Evolutionary conservation across 2,329 filamentous ascomycete species (phyloP).

Genomic region (Cytospora piceae): DNA sequence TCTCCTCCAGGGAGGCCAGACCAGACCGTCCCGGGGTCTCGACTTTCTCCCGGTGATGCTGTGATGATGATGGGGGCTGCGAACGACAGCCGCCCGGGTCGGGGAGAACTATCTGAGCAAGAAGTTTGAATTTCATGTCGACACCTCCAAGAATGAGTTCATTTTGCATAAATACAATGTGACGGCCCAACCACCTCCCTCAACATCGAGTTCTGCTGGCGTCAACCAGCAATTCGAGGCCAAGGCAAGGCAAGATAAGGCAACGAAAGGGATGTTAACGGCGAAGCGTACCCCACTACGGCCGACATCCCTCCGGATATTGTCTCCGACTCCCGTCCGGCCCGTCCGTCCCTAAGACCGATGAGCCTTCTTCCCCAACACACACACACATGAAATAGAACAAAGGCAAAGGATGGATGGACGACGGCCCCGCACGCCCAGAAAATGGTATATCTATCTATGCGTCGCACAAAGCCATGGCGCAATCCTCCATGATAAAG

Average conservation of each 20-base stretch:
- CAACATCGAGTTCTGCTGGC: background rate
- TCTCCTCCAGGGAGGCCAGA: too few relatives aligned
- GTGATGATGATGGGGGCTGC: too few relatives aligned
- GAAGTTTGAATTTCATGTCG: too few relatives aligned
- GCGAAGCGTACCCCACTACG: background rate
- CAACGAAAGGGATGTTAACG: background rate
- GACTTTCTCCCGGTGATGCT: background rate
- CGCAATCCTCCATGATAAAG: background rate
- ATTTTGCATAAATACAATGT: too few relatives aligned
- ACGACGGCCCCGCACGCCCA: background rate
- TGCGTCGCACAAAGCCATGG: background rate
- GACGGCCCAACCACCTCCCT: background rate
- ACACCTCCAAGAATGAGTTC: too few relatives aligned
- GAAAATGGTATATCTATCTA: background rate
- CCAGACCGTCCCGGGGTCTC: too few relatives aligned
- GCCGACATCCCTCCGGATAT: conserved; percentile 1
- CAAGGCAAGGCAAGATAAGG: background rate
- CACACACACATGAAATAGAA: background rate
- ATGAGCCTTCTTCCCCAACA: background rate
- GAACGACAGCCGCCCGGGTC: too few relatives aligned
- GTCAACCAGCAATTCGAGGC: background rate
- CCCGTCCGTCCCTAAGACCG: background rate
- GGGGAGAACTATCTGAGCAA: too few relatives aligned
- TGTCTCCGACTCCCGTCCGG: background rate
- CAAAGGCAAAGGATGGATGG: background rate